These are phyloP conservation scores for Peronospora destructor DNA, from an alignment of 352 stramenopile genomes.

Conservation along the genomic window DNA sequence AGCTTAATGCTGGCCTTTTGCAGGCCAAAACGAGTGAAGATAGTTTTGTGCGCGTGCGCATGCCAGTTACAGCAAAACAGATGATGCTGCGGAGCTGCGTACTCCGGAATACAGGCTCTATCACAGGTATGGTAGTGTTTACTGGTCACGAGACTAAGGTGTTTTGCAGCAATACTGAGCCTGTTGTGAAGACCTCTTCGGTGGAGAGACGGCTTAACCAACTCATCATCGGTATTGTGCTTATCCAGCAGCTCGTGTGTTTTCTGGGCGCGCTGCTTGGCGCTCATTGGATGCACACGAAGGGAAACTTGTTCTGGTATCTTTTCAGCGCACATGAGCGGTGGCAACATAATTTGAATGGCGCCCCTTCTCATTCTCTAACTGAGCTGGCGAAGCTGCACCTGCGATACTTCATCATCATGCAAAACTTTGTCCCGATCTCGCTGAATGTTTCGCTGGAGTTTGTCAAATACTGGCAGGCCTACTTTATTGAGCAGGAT, in stretches of 20 bases:
- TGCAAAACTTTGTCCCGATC: conserved; percentile 97
- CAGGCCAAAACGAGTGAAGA: conserved; percentile 32
- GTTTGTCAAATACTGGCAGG: conserved; percentile 93
- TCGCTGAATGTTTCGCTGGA: conserved; percentile 98
- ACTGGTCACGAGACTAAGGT: conserved; percentile 84
- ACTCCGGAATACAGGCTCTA: conserved; percentile 78
- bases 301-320: conserved; percentile 67
- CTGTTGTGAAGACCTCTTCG: conserved; percentile 70
- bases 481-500: conserved; percentile 91
- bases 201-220: conserved; percentile 66
- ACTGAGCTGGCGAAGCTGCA: conserved; percentile 75
- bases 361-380: conserved; percentile 30
- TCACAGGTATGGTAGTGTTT: conserved; percentile 86
- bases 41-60: conserved; percentile 28
- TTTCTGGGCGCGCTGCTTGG: conserved; percentile 55
- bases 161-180: conserved; percentile 74
- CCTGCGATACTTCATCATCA: conserved; percentile 93
- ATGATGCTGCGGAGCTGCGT: conserved; percentile 87
- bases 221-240: conserved; percentile 66
- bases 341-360: conserved; percentile 10
- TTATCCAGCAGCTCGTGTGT: conserved; percentile 72
- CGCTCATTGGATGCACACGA: conserved; percentile 57
- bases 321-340: conserved; percentile 27
- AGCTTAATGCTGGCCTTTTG: conserved; percentile 11
- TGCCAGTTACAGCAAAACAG: conserved; percentile 80